Base-by-base conservation (phyloP, 352 stramenopile species). In the Pelagophyceae sp. region DNA sequence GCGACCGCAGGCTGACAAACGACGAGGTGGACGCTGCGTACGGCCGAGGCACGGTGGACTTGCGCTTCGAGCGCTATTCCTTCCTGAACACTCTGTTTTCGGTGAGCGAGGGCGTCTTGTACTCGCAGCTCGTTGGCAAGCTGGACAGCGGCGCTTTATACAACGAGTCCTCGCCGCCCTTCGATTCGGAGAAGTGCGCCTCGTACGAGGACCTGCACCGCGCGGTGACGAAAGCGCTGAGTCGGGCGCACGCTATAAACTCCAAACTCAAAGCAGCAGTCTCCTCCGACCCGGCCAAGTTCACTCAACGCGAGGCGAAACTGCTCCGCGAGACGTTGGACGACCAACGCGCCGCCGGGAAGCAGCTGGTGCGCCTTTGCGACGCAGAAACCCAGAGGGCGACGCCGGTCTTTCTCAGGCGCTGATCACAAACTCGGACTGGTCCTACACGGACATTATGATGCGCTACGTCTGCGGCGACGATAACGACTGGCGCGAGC, bases 61-160 rank as follows among this genome's bases (percentile, higher is more conserved):
- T 74, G 67, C 19, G 67, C 3, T 3, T 6, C 0, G 6, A 3
- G 33, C 67, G 67, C 23, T 74, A 38, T n/a, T 74, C 67, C 15
- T 74, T 74, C 67, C 67, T 74, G 35, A 74, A 74, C 67, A 74
- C 67, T 33, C 67, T 74, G 2, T 74, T 74, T 37, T 54, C 33
- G 2, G 67, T 74, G 2, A 40, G 17, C 35, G 67, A 74, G 67
- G 67, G 67, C 67, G 67, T 74, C 20, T 3, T 74, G 35, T 74
- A 74, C 67, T 11, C 67, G 2, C 67, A 74, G 67, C 67, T 74
- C 67, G 67, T 74, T 5, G 1, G 3, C 1, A 74, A 74, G 29
- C 29, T 74, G 33, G 67, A 74, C 67, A 35, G 35, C 2, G 67
- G 67, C 1, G 67, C 67, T 33, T n/a, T 74, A 33, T 6, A 60